Evolutionary conservation across 176 grass and related monocot genomes (phyloP).

Genomic region (Raddia distichophylla): DNA sequence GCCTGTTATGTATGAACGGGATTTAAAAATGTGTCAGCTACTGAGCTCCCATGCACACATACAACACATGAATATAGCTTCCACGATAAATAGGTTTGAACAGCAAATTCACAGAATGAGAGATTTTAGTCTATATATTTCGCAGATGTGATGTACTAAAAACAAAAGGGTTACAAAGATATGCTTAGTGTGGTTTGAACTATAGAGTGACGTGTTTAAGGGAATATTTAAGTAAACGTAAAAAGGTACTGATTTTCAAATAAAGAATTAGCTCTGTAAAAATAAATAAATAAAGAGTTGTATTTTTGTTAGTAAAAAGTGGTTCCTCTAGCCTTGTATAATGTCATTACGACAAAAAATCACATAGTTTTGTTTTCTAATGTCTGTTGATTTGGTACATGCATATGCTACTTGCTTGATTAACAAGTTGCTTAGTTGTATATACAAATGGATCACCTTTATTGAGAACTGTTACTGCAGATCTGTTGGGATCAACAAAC

Average conservation of each 20-base stretch:
- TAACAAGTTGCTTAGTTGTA: conserved; percentile 26
- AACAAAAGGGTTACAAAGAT: not conserved
- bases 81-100: not conserved
- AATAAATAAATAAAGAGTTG: not conserved
- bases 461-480: conserved; percentile 28
- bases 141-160: not conserved
- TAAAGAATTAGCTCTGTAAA: not conserved
- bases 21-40: not conserved
- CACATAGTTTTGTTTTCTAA: not conserved
- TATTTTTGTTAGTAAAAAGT: not conserved
- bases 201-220: not conserved
- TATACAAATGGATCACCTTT: conserved; percentile 38
- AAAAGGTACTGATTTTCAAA: not conserved
- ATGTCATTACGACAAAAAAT: not conserved
- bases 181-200: not conserved
- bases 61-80: not conserved
- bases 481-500: conserved; percentile 43
- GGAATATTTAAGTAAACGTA: not conserved
- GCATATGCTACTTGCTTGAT: conserved; percentile 5
- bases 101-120: not conserved
- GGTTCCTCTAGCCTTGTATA: not conserved
- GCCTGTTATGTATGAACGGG: conserved; percentile 44
- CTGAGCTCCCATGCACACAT: not conserved
- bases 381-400: conserved; percentile 15
- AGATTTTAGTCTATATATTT: not conserved